Evolutionary conservation across 805 yeast species (phyloP).

Genomic region (Metschnikowia aberdeeniae): DNA sequence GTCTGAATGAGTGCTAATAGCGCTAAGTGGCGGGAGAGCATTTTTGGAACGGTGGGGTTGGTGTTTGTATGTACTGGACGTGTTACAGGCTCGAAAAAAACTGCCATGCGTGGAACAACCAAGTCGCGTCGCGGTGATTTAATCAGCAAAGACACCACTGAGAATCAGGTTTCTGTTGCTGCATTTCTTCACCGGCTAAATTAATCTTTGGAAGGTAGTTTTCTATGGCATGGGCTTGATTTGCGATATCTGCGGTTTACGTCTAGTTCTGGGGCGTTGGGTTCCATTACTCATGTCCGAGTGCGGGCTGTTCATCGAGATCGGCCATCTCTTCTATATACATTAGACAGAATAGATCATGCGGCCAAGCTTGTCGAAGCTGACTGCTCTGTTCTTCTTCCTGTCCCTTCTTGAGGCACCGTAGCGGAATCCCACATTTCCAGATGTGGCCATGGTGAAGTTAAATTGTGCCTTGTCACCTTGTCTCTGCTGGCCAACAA

Average conservation of each 20-base stretch:
- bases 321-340: not conserved
- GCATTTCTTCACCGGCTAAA: too few relatives aligned
- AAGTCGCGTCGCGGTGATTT: slow-evolving; percentile 1
- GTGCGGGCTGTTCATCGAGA: not conserved
- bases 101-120: slow-evolving; percentile 6
- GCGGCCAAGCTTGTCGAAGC: slow-evolving; percentile 65
- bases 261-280: too few relatives aligned
- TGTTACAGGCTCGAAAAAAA: slow-evolving; percentile 9
- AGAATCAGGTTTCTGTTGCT: too few relatives aligned
- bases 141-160: too few relatives aligned
- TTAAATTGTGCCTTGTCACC: slow-evolving; percentile 72
- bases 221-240: not conserved
- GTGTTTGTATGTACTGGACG: slow-evolving; percentile 4
- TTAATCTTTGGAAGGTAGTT: not conserved
- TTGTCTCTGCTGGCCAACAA: slow-evolving; percentile 53
- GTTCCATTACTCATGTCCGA: too few relatives aligned
- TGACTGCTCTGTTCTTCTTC: slow-evolving; percentile 75
- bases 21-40: slow-evolving; percentile 15
- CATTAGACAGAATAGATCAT: slow-evolving; percentile 34
- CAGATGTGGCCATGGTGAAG: slow-evolving; percentile 75
- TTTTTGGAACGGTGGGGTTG: slow-evolving; percentile 5
- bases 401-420: slow-evolving; percentile 88
- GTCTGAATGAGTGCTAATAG: slow-evolving; percentile 25
- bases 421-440: slow-evolving; percentile 85
- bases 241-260: not conserved